Percentiles rank a stretch among this genome's conserved stretches.
Conservation (phyloP, 345 rosid species). For the Eucalyptus leucophloia region DNA sequence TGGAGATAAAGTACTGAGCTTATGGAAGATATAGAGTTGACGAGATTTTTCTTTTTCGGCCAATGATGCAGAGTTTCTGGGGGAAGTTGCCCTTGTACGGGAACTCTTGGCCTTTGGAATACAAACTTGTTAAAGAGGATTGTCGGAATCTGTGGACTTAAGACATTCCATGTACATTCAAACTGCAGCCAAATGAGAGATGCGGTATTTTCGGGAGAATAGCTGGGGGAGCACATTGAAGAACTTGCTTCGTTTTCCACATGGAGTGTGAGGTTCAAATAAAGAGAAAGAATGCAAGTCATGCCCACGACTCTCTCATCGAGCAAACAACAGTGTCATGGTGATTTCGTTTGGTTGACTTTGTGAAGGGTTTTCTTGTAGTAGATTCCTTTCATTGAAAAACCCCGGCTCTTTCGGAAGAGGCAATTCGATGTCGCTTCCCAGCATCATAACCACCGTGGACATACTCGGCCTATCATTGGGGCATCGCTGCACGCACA, state of each 20-base stretch:
- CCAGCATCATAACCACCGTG: slow-evolving; percentile 23
- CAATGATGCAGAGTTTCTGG: not conserved
- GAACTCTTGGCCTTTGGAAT: not conserved
- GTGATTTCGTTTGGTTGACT: not conserved
- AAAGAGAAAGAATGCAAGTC: not conserved
- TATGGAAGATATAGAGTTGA: not conserved
- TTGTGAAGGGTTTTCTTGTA: not conserved
- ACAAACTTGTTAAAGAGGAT: not conserved
- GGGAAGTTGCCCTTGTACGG: not conserved
- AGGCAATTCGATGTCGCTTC: slow-evolving; percentile 22
- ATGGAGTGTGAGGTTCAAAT: not conserved
- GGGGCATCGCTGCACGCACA: slow-evolving; percentile 30
- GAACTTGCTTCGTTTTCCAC: not conserved
- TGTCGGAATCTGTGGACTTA: not conserved
- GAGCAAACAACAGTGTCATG: not conserved
- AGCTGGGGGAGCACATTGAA: not conserved
- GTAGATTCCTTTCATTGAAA: not conserved
- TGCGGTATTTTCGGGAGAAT: not conserved
- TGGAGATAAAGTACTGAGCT: not conserved
- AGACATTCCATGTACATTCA: not conserved
- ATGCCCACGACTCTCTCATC: not conserved
- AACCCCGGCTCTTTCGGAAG: slow-evolving; percentile 31
- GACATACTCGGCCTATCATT: slow-evolving; percentile 40
- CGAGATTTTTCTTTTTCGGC: not conserved
- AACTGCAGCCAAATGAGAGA: not conserved